These are phyloP conservation scores for Eragrostis nindensis DNA, from an alignment of 176 grass and related monocot species.

Conservation along the genomic window DNA sequence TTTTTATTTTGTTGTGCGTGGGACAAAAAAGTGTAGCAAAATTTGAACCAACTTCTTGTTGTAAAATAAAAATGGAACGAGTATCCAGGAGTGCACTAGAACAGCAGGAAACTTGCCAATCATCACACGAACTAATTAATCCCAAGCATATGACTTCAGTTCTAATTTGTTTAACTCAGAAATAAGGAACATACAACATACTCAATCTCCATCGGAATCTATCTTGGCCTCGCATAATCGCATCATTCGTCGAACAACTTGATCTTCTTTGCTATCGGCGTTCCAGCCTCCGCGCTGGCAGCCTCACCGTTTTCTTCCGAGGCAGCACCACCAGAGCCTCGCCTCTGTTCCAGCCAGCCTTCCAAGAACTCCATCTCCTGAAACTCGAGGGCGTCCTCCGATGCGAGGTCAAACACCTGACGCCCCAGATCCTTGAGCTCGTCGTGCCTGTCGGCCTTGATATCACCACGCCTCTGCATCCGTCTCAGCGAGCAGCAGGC, in stretches of 20 bases:
- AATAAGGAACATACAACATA: not conserved
- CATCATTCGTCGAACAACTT: not conserved
- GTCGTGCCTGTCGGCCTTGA: not conserved
- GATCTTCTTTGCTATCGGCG: not conserved
- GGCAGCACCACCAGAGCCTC: not conserved
- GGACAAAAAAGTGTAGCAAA: too few relatives aligned
- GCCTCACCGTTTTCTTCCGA: not conserved
- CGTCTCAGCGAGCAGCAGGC: not conserved
- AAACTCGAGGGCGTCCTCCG: constrained; percentile 24
- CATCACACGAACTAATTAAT: too few relatives aligned
- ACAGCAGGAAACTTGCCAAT: too few relatives aligned
- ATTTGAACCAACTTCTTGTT: too few relatives aligned
- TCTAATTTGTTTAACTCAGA: too few relatives aligned
- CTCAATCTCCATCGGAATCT: not conserved
- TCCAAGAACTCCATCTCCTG: constrained; percentile 15
- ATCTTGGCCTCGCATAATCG: not conserved
- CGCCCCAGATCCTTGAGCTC: constrained; percentile 24
- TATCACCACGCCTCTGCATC: not conserved
- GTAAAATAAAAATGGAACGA: too few relatives aligned
- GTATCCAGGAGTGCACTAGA: too few relatives aligned
- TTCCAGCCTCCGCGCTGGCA: not conserved
- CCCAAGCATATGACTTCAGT: too few relatives aligned
- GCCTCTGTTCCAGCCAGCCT: not conserved
- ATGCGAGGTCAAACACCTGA: constrained; percentile 41
- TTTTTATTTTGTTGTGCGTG: too few relatives aligned